These are phyloP conservation scores for Erigeron canadensis DNA, from an alignment of 129 eudicot species.

Conservation along the genomic window DNA sequence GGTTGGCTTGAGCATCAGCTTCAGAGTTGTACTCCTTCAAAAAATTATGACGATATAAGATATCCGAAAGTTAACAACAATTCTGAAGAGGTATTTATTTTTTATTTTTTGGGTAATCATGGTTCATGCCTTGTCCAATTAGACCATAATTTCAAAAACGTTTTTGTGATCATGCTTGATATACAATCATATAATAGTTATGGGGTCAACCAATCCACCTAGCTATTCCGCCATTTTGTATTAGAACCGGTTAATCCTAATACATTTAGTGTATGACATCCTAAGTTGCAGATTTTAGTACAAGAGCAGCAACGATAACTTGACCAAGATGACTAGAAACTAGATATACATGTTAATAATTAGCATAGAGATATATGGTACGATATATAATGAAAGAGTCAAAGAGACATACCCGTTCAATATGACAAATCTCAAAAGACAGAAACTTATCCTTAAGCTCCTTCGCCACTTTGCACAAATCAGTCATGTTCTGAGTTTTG, in stretches of 20 bases:
- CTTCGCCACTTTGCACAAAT: constrained; percentile 72
- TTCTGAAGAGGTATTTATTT: too few relatives aligned
- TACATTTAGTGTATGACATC: too few relatives aligned
- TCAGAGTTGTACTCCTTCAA: constrained; percentile 71
- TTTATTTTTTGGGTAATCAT: too few relatives aligned
- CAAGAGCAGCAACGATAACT: too few relatives aligned
- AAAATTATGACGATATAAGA: not conserved
- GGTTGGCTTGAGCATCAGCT: constrained; percentile 92
- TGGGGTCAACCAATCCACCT: too few relatives aligned
- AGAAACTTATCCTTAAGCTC: constrained; percentile 68
- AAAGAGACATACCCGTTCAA: constrained; percentile 57
- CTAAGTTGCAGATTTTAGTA: too few relatives aligned
- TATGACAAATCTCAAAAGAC: constrained; percentile 69
- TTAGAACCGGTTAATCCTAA: too few relatives aligned
- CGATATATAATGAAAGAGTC: not conserved
- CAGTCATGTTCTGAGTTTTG: constrained; percentile 76
- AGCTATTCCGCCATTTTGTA: too few relatives aligned
- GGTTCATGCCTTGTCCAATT: too few relatives aligned
- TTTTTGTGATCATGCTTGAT: too few relatives aligned
- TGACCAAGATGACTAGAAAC: not conserved
- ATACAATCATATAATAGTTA: too few relatives aligned
- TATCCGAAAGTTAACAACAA: not conserved
- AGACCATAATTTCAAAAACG: too few relatives aligned
- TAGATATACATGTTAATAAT: not conserved
- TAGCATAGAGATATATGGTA: not conserved